A percentile compares a stretch with the other conserved stretches of the same genome.
phyloP scores from a whole-genome alignment of 2,329 filamentous ascomycete genomes.

The Pseudogymnoascus sp. region DNA sequence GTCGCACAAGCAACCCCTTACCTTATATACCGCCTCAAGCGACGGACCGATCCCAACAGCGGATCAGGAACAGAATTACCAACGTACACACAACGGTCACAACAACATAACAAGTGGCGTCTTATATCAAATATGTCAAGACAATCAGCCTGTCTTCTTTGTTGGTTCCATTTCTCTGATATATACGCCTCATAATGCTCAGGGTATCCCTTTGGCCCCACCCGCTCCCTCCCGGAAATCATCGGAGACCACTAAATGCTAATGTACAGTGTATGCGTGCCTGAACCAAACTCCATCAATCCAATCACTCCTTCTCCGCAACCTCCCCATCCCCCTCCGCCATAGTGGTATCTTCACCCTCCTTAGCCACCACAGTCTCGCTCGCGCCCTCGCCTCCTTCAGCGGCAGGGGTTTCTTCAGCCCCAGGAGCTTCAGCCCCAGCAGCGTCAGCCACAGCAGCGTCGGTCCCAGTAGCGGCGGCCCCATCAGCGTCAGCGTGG shows the following conservation, averaged over 20 bases:
- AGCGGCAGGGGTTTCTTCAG: conserved; percentile 14
- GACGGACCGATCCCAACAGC: background rate
- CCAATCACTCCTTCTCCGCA: background rate
- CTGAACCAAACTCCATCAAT: background rate
- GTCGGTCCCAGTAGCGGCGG: background rate
- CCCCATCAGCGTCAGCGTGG: conserved; percentile 15
- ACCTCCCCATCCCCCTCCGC: background rate
- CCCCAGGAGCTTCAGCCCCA: conserved; percentile 14
- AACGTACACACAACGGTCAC: background rate
- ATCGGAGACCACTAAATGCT: conserved; percentile 1
- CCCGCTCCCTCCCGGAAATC: background rate
- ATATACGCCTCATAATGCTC: conserved; percentile 3
- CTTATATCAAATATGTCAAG: background rate
- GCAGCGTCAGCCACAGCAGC: no score
- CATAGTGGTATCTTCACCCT: background rate
- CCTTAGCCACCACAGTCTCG: background rate
- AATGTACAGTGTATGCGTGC: conserved; percentile 1
- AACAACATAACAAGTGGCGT: background rate
- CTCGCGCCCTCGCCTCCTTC: background rate
- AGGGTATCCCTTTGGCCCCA: background rate
- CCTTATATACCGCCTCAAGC: background rate
- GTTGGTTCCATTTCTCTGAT: background rate
- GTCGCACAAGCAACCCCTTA: background rate
- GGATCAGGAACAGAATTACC: background rate
- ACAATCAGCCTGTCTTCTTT: background rate